These are phyloP conservation scores for Pyrenophora tritici-repentis DNA, from an alignment of 2,329 filamentous ascomycete genomes.

Conservation along the genomic window DNA sequence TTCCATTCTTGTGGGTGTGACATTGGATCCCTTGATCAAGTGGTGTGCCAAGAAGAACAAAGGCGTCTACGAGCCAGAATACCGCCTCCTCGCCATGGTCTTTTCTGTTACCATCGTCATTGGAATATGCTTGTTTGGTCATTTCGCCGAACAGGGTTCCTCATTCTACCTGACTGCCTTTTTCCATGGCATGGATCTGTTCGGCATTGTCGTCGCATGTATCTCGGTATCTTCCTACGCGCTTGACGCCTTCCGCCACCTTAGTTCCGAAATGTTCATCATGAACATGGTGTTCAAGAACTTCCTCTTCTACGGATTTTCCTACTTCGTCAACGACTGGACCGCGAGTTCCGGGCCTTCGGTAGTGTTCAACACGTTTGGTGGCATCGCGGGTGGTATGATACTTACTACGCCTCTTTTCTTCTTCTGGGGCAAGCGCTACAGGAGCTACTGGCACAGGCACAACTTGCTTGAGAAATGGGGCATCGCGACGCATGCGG, in stretches of 20 bases:
- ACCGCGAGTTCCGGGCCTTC: constrained; percentile 43
- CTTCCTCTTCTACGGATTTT: constrained; percentile 51
- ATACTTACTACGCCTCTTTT: constrained; percentile 36
- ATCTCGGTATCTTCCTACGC: constrained; percentile 45
- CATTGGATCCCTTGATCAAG: constrained; percentile 47
- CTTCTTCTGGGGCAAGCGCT: constrained; percentile 45
- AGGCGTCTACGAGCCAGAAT: constrained; percentile 62
- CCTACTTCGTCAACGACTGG: constrained; percentile 53
- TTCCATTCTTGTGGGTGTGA: constrained; percentile 20
- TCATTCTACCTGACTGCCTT: constrained; percentile 40
- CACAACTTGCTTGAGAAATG: constrained; percentile 42
- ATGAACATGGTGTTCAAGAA: constrained; percentile 53
- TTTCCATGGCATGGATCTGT: constrained; percentile 42
- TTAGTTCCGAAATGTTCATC: constrained; percentile 52
- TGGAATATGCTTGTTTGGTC: constrained; percentile 49
- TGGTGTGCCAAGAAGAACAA: constrained; percentile 56
- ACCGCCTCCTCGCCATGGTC: constrained; percentile 50
- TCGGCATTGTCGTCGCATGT: constrained; percentile 41
- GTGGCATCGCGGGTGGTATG: constrained; percentile 31
- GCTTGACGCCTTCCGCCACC: constrained; percentile 49
- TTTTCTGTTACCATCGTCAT: constrained; percentile 42
- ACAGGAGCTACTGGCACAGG: constrained; percentile 43
- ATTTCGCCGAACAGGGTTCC: constrained; percentile 31
- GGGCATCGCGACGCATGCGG: constrained; percentile 40
- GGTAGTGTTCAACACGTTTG: constrained; percentile 48